These are phyloP conservation scores for Salinomyces thailandicus DNA, from an alignment of 2,329 filamentous ascomycete species.

Conservation along the genomic window DNA sequence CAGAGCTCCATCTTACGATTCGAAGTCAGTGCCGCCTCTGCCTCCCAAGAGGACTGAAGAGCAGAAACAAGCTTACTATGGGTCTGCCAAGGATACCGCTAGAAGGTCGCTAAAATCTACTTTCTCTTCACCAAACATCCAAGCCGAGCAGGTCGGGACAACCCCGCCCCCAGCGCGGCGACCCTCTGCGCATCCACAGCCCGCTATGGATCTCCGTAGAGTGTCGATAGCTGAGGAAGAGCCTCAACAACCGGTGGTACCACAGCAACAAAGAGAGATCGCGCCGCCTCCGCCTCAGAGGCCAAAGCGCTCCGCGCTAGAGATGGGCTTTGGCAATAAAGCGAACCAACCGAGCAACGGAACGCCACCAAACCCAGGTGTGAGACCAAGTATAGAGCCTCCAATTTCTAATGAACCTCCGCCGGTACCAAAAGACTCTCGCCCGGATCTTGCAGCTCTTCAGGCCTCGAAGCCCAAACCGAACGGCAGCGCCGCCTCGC, in stretches of 20 bases:
- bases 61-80: conserved; percentile 27
- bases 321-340: conserved; percentile 18
- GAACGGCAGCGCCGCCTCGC: conserved; percentile 7
- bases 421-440: conserved; percentile 44
- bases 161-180: conserved; percentile 8
- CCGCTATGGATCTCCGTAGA: not conserved
- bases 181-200: conserved; percentile 4
- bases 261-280: not conserved
- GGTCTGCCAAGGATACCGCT: conserved; percentile 7
- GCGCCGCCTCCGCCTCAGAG: not conserved
- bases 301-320: conserved; percentile 19
- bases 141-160: conserved; percentile 15
- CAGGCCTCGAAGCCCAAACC: conserved; percentile 41
- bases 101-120: conserved; percentile 15
- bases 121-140: conserved; percentile 15
- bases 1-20: conserved; percentile 45
- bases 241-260: conserved; percentile 2
- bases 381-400: conserved; percentile 8
- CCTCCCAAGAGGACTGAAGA: conserved; percentile 41
- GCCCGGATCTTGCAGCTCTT: conserved; percentile 48
- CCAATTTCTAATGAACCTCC: conserved; percentile 29
- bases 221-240: conserved; percentile 1
- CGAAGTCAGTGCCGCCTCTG: conserved; percentile 43
- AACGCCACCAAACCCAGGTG: conserved; percentile 7
- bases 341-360: conserved; percentile 5